These are phyloP conservation scores for Cutaneotrichosporon spelunceum DNA, from an alignment of 1,284 basidiomycete genomes.

Conservation along the genomic window DNA sequence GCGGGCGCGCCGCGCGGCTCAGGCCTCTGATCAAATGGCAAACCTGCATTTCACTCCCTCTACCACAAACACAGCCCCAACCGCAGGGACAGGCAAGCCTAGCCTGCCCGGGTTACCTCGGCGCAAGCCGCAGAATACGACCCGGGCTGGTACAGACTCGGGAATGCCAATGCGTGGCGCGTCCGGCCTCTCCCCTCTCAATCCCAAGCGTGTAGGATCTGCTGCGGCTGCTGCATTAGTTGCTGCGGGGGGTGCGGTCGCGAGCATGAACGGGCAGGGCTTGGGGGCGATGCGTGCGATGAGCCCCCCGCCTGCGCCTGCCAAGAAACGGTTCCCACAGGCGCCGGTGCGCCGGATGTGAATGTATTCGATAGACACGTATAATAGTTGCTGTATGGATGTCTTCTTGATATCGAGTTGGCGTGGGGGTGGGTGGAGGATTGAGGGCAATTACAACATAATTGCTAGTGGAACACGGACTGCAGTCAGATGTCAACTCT, in stretches of 20 bases:
- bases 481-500: background rate
- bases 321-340: constrained; percentile 7
- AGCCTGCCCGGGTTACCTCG: constrained; percentile 16
- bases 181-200: constrained; percentile 45
- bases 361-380: constrained; percentile 1
- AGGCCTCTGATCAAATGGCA: constrained; percentile 25
- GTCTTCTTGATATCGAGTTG: no score
- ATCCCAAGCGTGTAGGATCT: constrained; percentile 37
- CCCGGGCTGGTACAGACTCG: background rate
- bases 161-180: constrained; percentile 6
- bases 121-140: constrained; percentile 21
- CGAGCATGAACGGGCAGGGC: constrained; percentile 45
- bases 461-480: no score
- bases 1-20: constrained; percentile 65
- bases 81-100: constrained; percentile 7
- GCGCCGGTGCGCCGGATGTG: background rate
- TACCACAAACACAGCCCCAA: constrained; percentile 40
- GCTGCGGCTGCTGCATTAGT: constrained; percentile 28
- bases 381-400: background rate
- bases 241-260: constrained; percentile 43
- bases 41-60: constrained; percentile 42
- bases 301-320: constrained; percentile 28
- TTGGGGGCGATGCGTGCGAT: constrained; percentile 34
- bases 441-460: background rate
- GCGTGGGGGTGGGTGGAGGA: background rate